These are phyloP conservation scores for Colletotrichum horii DNA, from an alignment of 2,329 filamentous ascomycete genomes.

Conservation along the genomic window DNA sequence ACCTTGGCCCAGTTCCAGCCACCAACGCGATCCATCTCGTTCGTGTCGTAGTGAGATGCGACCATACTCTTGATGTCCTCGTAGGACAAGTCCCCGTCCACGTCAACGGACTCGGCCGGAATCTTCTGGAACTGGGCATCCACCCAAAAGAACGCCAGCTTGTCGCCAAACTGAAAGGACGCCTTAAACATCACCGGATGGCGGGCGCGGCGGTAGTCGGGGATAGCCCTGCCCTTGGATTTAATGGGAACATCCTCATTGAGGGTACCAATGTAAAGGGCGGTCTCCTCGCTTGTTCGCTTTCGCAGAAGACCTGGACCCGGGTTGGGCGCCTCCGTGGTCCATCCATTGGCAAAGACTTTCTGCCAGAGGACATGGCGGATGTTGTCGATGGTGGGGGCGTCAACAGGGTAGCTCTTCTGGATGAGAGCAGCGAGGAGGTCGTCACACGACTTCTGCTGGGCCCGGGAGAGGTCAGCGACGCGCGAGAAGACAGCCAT, in stretches of 20 bases:
- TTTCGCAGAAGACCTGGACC: background rate
- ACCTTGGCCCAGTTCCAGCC: background rate
- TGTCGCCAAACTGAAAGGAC: background rate
- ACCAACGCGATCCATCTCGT: slow-evolving; percentile 9
- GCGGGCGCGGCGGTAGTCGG: background rate
- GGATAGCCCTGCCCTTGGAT: background rate
- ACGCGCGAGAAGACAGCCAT: background rate
- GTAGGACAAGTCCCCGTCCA: background rate
- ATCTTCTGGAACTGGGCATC: slow-evolving; percentile 4
- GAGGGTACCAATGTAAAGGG: slow-evolving; percentile 1
- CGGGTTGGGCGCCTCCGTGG: background rate
- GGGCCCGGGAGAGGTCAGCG: background rate
- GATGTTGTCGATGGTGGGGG: background rate
- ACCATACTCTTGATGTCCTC: background rate
- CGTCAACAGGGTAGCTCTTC: background rate
- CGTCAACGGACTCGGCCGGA: background rate
- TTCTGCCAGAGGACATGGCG: background rate
- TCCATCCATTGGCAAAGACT: background rate
- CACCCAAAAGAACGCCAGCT: slow-evolving; percentile 5
- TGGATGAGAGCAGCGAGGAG: background rate
- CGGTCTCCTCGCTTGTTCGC: slow-evolving; percentile 1
- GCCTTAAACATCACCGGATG: background rate
- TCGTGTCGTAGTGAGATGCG: background rate
- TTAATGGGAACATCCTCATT: background rate
- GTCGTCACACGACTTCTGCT: background rate